phyloP scores from a whole-genome alignment of 768 basidiomycete species.

The Auriscalpium orientale region DNA sequence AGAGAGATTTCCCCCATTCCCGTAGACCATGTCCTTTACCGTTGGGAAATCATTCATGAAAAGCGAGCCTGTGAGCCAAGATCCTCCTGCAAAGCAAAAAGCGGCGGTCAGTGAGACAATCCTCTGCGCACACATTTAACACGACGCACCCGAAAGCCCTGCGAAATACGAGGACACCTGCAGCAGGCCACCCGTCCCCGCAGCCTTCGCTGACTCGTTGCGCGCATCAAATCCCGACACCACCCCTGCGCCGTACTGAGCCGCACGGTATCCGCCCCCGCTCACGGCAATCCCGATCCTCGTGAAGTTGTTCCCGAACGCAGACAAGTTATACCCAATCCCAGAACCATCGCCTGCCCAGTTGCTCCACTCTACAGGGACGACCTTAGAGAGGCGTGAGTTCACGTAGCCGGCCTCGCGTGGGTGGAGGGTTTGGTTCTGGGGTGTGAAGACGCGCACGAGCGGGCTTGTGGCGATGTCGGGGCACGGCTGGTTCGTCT shows the following conservation, averaged over 20 bases:
- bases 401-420: conserved; percentile 41
- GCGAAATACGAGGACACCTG: conserved; percentile 64
- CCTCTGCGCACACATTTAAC: neutral
- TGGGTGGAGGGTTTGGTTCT: conserved; percentile 44
- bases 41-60: conserved; percentile 56
- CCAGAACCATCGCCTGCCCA: conserved; percentile 51
- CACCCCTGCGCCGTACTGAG: conserved; percentile 56
- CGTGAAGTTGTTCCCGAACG: conserved; percentile 36
- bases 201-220: conserved; percentile 46
- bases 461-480: conserved; percentile 38
- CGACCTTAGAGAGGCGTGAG: conserved; percentile 31
- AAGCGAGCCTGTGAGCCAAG: conserved; percentile 62
- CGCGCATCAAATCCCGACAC: conserved; percentile 53
- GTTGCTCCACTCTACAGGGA: conserved; percentile 44
- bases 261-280: conserved; percentile 65
- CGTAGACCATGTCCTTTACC: conserved; percentile 50
- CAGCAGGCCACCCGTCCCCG: conserved; percentile 59
- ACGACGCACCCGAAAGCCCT: conserved; percentile 50
- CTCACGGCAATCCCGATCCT: conserved; percentile 58
- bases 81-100: conserved; percentile 39
- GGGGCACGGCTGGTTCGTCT: conserved; percentile 42
- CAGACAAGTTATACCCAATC: conserved; percentile 43
- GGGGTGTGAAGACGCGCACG: conserved; percentile 42
- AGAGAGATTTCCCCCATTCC: conserved; percentile 36
- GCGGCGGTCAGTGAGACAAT: neutral